Percentiles rank a stretch among this genome's conserved stretches.
Conservation (phyloP, 2,329 filamentous ascomycete genomes). For the Fusarium domesticum region DNA sequence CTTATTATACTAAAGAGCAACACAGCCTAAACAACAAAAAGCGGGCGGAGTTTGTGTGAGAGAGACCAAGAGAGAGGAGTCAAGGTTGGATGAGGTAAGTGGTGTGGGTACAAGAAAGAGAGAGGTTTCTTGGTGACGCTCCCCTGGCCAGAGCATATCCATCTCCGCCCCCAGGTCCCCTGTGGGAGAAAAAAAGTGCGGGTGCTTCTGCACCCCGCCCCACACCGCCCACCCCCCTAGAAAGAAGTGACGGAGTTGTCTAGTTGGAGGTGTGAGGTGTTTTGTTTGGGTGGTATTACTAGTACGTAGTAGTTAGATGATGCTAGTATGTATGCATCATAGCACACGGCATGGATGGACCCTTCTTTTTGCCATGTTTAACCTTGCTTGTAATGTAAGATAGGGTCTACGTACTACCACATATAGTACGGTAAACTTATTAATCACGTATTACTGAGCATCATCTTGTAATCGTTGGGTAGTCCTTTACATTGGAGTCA, state of each 20-base stretch:
- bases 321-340: background rate
- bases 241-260: background rate
- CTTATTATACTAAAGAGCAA: constrained; percentile 25
- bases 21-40: constrained; percentile 4
- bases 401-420: background rate
- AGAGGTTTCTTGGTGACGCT: background rate
- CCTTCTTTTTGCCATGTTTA: constrained; percentile 10
- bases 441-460: background rate
- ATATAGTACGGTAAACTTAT: background rate
- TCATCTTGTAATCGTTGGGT: too few species aligned
- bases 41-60: too few species aligned
- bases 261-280: background rate
- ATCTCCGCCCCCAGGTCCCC: background rate
- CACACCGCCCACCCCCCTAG: background rate
- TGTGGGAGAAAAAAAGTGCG: background rate
- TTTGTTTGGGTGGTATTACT: constrained; percentile 7
- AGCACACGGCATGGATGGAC: constrained; percentile 17
- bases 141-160: background rate
- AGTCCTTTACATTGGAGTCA: too few species aligned
- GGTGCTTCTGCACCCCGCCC: background rate
- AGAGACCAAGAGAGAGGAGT: constrained; percentile 12
- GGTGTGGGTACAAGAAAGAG: background rate
- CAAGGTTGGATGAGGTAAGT: constrained; percentile 9
- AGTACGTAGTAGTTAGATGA: too few species aligned
- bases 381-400: too few species aligned